These are phyloP conservation scores for Coniochaeta prunicola DNA, from an alignment of 2,329 filamentous ascomycete species.

Conservation along the genomic window DNA sequence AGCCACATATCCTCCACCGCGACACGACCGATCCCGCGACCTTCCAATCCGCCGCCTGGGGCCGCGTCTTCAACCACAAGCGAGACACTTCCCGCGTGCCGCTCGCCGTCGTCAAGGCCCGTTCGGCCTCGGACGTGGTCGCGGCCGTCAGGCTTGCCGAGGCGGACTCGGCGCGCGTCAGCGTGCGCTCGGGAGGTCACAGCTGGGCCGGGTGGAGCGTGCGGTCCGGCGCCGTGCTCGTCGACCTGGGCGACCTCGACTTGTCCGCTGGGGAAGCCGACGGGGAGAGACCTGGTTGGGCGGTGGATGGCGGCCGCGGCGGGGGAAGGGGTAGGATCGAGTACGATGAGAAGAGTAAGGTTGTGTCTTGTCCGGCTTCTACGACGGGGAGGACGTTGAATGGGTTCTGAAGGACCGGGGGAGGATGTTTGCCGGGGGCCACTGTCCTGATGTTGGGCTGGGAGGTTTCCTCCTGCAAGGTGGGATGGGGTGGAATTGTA, in stretches of 20 bases:
- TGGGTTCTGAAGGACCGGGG: slow-evolving; percentile 25
- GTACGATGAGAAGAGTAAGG: slow-evolving; percentile 28
- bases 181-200: slow-evolving; percentile 39
- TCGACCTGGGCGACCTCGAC: slow-evolving; percentile 25
- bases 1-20: slow-evolving; percentile 13
- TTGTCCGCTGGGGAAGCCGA: slow-evolving; percentile 5
- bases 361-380: slow-evolving; percentile 36
- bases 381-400: slow-evolving; percentile 39
- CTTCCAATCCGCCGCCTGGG: slow-evolving; percentile 7
- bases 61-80: slow-evolving; percentile 38
- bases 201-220: slow-evolving; percentile 39
- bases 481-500: slow-evolving; percentile 52
- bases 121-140: slow-evolving; percentile 23
- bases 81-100: slow-evolving; percentile 25
- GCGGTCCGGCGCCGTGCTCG: slow-evolving; percentile 32
- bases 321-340: slow-evolving; percentile 16
- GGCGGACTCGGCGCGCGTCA: slow-evolving; percentile 24
- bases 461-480: slow-evolving; percentile 49
- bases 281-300: background rate
- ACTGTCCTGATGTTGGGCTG: slow-evolving; percentile 50
- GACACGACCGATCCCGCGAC: slow-evolving; percentile 9
- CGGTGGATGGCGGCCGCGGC: slow-evolving; percentile 1
- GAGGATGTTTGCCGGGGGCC: slow-evolving; percentile 43
- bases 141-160: slow-evolving; percentile 29
- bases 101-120: slow-evolving; percentile 31